These are phyloP conservation scores for Tolypocladium ophioglossoides DNA, from an alignment of 2,329 filamentous ascomycete species.

Conservation along the genomic window DNA sequence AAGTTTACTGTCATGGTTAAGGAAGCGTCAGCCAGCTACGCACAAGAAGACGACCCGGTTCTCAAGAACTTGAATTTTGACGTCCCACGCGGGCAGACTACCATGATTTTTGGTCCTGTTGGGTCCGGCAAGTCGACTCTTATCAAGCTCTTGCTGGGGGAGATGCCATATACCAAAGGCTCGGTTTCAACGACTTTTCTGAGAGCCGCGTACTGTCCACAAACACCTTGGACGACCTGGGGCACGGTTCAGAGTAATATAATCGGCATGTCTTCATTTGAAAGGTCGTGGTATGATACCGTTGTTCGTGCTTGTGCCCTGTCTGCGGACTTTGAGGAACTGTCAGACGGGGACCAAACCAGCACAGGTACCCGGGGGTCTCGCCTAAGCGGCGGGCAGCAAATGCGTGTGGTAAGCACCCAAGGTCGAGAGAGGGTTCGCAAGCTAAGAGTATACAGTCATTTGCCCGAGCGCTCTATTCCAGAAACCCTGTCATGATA, in stretches of 20 bases:
- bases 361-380: slow-evolving; percentile 12
- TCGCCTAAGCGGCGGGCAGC: slow-evolving; percentile 15
- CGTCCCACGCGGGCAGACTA: slow-evolving; percentile 6
- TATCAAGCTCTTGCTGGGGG: slow-evolving; percentile 11
- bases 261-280: slow-evolving; percentile 7
- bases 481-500: slow-evolving; percentile 13
- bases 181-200: slow-evolving; percentile 2
- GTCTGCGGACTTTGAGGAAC: slow-evolving; percentile 7
- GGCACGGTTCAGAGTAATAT: slow-evolving; percentile 15
- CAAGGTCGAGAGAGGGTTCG: too few relatives aligned
- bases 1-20: neutral
- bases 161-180: slow-evolving; percentile 9
- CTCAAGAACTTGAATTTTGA: slow-evolving; percentile 6
- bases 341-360: slow-evolving; percentile 12
- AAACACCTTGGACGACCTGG: slow-evolving; percentile 13
- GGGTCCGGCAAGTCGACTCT: slow-evolving; percentile 14
- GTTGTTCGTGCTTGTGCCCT: slow-evolving; percentile 11
- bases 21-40: slow-evolving; percentile 6
- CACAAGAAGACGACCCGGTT: neutral
- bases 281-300: slow-evolving; percentile 11
- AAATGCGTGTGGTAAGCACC: slow-evolving; percentile 12
- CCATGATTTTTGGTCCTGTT: slow-evolving; percentile 12
- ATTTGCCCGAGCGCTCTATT: slow-evolving; percentile 15
- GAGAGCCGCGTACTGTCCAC: slow-evolving; percentile 11
- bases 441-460: slow-evolving; percentile 3